Conservation (phyloP, 129 eudicot species). For the Sambucus nigra region DNA sequence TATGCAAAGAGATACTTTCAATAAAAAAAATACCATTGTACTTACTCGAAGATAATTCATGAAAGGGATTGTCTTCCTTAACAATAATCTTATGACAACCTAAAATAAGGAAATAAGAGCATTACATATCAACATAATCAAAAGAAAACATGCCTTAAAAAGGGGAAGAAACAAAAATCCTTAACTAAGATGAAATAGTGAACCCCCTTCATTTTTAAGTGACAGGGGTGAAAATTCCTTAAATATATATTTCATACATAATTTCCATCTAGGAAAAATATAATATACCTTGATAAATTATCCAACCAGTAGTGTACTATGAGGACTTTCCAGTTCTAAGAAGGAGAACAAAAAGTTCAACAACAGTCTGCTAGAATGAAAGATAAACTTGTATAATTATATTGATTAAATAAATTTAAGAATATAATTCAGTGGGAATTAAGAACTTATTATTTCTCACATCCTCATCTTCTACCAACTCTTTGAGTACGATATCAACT, state of each 20-base stretch:
- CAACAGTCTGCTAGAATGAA: slow-evolving; percentile 36
- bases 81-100: slow-evolving; percentile 82
- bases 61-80: slow-evolving; percentile 76
- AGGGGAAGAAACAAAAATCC: neutral
- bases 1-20: neutral
- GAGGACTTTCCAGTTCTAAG: slow-evolving; percentile 65
- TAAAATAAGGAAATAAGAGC: slow-evolving; percentile 20
- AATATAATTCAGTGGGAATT: neutral
- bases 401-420: neutral
- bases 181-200: neutral
- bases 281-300: slow-evolving; percentile 82
- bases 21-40: neutral
- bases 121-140: slow-evolving; percentile 10
- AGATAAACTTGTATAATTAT: neutral
- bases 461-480: slow-evolving; percentile 94
- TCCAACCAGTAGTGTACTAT: slow-evolving; percentile 71
- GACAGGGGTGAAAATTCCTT: neutral
- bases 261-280: neutral
- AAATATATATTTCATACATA: neutral
- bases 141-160: neutral
- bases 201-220: neutral
- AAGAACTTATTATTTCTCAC: slow-evolving; percentile 20
- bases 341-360: slow-evolving; percentile 87
- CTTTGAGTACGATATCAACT: slow-evolving; percentile 79
- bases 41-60: slow-evolving; percentile 87